phyloP scores from a whole-genome alignment of 2,329 filamentous ascomycete species.

The Lachnellula occidentalis region DNA sequence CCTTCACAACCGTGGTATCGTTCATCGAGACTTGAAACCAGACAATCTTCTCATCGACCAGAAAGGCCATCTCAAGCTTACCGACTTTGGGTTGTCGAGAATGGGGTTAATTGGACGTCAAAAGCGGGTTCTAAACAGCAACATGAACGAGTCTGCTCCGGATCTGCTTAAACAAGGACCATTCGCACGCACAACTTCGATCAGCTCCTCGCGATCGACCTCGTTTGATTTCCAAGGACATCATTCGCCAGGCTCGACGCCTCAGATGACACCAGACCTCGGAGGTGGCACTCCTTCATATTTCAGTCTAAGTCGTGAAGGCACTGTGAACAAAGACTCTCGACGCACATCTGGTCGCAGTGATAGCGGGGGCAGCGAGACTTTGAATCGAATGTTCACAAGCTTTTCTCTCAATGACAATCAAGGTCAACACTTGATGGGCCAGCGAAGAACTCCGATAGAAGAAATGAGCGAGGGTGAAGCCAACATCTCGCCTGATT shows the following conservation, averaged over 20 bases:
- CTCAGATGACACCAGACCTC: conserved; percentile 77
- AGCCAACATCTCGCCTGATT: conserved; percentile 70
- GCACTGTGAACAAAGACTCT: conserved; percentile 53
- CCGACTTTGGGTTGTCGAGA: conserved; percentile 92
- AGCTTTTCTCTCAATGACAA: conserved; percentile 69
- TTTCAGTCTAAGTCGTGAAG: conserved; percentile 69
- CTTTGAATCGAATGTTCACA: conserved; percentile 73
- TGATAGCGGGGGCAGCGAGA: conserved; percentile 88
- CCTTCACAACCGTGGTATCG: conserved; percentile 87
- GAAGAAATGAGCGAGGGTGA: conserved; percentile 73
- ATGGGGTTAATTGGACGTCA: conserved; percentile 97
- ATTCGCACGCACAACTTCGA: conserved; percentile 78
- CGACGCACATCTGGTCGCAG: conserved; percentile 75
- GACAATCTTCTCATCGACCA: conserved; percentile 97
- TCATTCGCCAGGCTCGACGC: conserved; percentile 78
- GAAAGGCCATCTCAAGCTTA: conserved; percentile 92
- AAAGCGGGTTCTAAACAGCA: conserved; percentile 80
- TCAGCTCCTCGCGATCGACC: conserved; percentile 85
- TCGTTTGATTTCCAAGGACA: conserved; percentile 82
- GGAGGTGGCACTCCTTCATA: conserved; percentile 78
- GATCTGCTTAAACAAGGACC: conserved; percentile 90
- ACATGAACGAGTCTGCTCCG: conserved; percentile 74
- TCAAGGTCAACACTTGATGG: conserved; percentile 32
- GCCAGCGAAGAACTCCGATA: conserved; percentile 52
- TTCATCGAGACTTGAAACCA: conserved; percentile 93